Conservation (phyloP, 140 eudicot genomes). For the Cichorium intybus region DNA sequence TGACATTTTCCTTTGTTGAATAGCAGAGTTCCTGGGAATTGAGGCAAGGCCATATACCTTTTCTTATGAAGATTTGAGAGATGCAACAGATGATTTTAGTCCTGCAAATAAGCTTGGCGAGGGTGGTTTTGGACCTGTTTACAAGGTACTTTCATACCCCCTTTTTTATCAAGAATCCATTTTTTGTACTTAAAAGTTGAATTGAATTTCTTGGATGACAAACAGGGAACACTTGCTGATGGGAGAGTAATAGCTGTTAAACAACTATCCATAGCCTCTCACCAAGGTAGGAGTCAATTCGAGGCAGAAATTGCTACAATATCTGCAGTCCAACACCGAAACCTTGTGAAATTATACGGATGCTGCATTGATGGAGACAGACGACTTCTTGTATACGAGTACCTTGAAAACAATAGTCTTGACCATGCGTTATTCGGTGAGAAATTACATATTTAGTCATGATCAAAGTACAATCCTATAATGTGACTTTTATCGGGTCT, state of each 20-base stretch:
- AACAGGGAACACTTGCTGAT: constrained; percentile 66
- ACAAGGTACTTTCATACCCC: constrained; percentile 48
- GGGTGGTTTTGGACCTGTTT: constrained; percentile 89
- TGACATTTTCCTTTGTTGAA: constrained; percentile 7
- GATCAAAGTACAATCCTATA: neutral
- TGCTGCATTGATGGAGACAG: constrained; percentile 68
- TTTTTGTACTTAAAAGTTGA: neutral
- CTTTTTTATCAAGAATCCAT: neutral
- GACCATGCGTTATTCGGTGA: constrained; percentile 72
- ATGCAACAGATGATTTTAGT: too few species aligned
- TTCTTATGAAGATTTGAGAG: too few species aligned
- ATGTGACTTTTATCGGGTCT: constrained; percentile 7
- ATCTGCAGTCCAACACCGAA: constrained; percentile 80
- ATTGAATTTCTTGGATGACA: neutral
- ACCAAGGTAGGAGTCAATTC: constrained; percentile 77
- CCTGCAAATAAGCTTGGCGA: too few species aligned
- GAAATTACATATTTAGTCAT: neutral
- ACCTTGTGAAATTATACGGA: constrained; percentile 70
- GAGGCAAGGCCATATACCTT: too few species aligned
- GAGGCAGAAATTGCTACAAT: constrained; percentile 81
- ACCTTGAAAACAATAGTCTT: constrained; percentile 69
- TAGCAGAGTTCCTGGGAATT: constrained; percentile 70
- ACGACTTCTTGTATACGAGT: constrained; percentile 65
- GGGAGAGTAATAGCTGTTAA: constrained; percentile 78
- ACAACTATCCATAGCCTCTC: constrained; percentile 57